phyloP scores from a whole-genome alignment of 2,329 filamentous ascomycete species.

The Pyrenochaeta sp. region DNA sequence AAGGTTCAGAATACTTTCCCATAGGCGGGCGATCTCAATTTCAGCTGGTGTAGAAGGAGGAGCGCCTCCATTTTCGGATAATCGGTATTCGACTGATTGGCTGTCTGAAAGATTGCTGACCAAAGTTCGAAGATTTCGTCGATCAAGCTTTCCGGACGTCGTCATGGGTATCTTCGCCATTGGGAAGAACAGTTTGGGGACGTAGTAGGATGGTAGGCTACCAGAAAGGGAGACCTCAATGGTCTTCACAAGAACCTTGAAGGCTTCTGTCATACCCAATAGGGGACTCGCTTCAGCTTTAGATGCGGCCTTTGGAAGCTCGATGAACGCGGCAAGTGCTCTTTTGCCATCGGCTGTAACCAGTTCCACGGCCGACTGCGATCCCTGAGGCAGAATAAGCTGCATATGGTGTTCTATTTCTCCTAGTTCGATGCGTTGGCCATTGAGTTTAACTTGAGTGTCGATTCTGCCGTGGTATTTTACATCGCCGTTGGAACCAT shows the following conservation, averaged over 20 bases:
- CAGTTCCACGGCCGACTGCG: no score
- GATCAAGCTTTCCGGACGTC: constrained; percentile 13
- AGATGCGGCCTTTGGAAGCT: not conserved
- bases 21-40: constrained; percentile 13
- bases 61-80: not conserved
- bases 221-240: constrained; percentile 5
- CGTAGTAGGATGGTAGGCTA: constrained; percentile 22
- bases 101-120: constrained; percentile 14
- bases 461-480: no score
- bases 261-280: constrained; percentile 1
- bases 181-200: constrained; percentile 25
- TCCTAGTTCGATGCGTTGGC: no score
- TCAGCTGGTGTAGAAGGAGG: constrained; percentile 17
- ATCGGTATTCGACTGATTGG: not conserved
- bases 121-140: constrained; percentile 12
- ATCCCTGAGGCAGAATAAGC: no score
- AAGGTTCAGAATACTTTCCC: constrained; percentile 20
- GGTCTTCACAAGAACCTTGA: constrained; percentile 12
- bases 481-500: no score
- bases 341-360: constrained; percentile 4
- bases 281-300: not conserved
- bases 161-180: constrained; percentile 22
- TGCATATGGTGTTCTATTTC: no score
- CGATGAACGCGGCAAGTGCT: constrained; percentile 16
- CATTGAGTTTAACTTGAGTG: no score